These are phyloP conservation scores for Nitzschia putrida DNA, from an alignment of 108 stramenopile genomes.

Conservation along the genomic window DNA sequence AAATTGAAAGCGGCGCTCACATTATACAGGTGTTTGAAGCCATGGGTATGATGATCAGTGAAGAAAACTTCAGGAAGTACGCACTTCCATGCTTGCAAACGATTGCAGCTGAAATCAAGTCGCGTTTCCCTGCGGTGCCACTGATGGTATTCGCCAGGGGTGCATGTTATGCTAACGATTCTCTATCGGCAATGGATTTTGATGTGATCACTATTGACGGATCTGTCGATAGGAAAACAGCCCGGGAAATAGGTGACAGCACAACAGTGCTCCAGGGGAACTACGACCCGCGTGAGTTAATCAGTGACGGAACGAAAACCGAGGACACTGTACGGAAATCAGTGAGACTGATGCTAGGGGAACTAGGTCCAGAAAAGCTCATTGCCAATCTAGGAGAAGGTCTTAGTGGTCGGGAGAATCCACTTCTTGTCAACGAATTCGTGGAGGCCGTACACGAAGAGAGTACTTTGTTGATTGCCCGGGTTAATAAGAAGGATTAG, in stretches of 20 bases:
- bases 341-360: conserved; percentile 73
- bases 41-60: conserved; percentile 95
- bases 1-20: conserved; percentile 90
- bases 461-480: conserved; percentile 71
- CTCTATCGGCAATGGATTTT: conserved; percentile 68
- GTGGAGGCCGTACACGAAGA: conserved; percentile 89
- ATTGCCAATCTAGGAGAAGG: conserved; percentile 97
- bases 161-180: conserved; percentile 71
- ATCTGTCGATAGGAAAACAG: conserved; percentile 64
- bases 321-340: conserved; percentile 70
- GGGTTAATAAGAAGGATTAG: too few species aligned
- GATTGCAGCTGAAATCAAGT: conserved; percentile 75
- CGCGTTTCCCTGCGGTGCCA: conserved; percentile 86
- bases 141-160: conserved; percentile 93
- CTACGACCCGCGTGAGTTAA: conserved; percentile 84
- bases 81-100: conserved; percentile 85
- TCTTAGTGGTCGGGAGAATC: conserved; percentile 90
- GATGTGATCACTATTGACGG: conserved; percentile 96
- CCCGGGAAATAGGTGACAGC: conserved; percentile 59
- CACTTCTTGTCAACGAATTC: conserved; percentile 81
- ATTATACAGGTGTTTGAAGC: conserved; percentile 94
- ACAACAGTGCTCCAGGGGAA: conserved; percentile 85
- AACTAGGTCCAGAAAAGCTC: conserved; percentile 82
- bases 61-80: conserved; percentile 74
- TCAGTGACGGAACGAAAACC: conserved; percentile 61